Base-by-base conservation (phyloP, 306 rosid genomes). In the Rubus idaeus region DNA sequence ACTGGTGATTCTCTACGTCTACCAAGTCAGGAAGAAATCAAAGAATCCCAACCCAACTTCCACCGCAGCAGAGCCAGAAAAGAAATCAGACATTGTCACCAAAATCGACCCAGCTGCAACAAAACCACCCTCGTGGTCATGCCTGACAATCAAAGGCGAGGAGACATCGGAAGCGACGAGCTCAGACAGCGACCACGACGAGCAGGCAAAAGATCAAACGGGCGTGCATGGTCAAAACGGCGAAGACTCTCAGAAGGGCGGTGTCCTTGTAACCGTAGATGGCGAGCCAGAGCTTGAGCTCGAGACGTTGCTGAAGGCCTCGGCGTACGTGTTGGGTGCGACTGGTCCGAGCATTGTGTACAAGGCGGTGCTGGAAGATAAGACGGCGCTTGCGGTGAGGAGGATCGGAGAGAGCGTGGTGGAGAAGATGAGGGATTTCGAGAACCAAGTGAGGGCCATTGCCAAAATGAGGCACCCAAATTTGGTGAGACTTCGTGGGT, bases 331-430 rank as follows among this genome's bases (percentile, higher is more conserved):
- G 6, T 74, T 95, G 56, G 97, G 97, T 55, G 89, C 88, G 1
- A 90, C 84, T 60, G 78, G 85, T 1, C 88, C 68, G 10, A 90
- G 92, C 85, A 95, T 92, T 10, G 94, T 95, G 69, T 95, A 95
- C 88, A 92, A 87, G 76, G 99, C 99, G 0, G 91, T 95, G 82
- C 75, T 92, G 7, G 92, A 89, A 11, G 93, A 95, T 73, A 96
- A 93, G 12, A 88, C 92, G 46, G 85, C 86, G 8, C 81, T 90
- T 26, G 99, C 93, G 5, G 97, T 95, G 63, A 82, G 97, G 77
- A 88, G 99, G 47, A 92, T 95, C 1, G 99, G 93, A 5, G 90
- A 87, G 70, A 79, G 91, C 69, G 81, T 83, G 23, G 76, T 85
- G 50, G 85, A 88, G 85, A 92, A 70, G 75, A 83, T 71, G 92